phyloP scores from a whole-genome alignment of 202 grass and related monocot genomes.

The Setaria italica region DNA sequence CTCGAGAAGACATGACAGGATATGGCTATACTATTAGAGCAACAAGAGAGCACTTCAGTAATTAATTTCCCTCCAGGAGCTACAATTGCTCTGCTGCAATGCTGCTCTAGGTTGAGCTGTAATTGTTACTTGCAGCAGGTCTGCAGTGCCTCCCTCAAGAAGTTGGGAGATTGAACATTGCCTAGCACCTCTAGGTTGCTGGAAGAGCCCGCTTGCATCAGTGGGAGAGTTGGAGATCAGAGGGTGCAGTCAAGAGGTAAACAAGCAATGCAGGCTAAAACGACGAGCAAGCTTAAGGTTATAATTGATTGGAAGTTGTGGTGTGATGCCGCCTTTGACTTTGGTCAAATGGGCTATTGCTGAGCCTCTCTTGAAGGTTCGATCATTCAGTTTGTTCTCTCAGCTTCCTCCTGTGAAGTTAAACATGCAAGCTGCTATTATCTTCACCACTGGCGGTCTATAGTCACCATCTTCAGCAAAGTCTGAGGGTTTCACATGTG shows the following conservation, averaged over 20 bases:
- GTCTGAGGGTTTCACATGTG: too few relatives aligned
- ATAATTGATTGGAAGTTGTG: not conserved
- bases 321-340: too few relatives aligned
- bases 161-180: not conserved
- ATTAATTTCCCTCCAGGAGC: not conserved
- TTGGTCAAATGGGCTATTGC: too few relatives aligned
- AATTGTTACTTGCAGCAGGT: not conserved
- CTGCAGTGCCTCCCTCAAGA: not conserved
- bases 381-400: too few relatives aligned
- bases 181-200: conserved; percentile 5
- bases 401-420: too few relatives aligned
- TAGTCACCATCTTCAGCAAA: too few relatives aligned
- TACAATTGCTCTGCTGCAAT: not conserved
- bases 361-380: too few relatives aligned
- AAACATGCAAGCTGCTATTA: too few relatives aligned
- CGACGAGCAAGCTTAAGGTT: not conserved
- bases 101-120: not conserved
- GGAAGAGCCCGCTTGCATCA: not conserved
- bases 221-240: not conserved
- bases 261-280: not conserved
- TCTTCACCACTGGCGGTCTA: too few relatives aligned
- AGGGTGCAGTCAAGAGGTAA: not conserved
- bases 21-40: not conserved
- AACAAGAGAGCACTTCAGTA: not conserved
- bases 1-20: not conserved